Base-by-base conservation (phyloP, 2,329 filamentous ascomycete species). In the Waltergamsia citrina region DNA sequence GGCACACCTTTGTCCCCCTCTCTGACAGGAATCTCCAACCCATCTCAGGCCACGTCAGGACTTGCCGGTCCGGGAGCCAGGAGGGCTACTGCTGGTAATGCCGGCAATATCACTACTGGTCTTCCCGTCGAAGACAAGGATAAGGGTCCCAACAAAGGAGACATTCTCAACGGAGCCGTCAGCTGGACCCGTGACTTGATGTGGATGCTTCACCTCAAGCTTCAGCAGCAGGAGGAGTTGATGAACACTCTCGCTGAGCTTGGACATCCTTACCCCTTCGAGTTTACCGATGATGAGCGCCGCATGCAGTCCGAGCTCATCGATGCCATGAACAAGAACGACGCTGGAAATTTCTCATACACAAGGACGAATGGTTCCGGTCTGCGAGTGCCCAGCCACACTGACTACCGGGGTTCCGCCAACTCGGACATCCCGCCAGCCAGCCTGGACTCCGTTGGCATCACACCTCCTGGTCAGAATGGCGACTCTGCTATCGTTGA, bases 121-220 rank as follows among this genome's bases (percentile, higher is more conserved):
- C 71, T 96, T 20, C 90, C 92, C 0, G 74, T 94, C 23, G 92
- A 98, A 49, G 92, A 96, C 46, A 96, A 96, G 56, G 92, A 98
- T 62, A 96, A 96, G 54, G 92, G 92, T 1, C 92, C 92, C 6
- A 96, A 96, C 68, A 98, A 98, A 63, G 92, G 92, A 32, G 92
- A 98, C 49, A 96, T 98, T 39, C 79, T 98, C 48, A 96, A 96
- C 51, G 90, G 92, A 20, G 85, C 90, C 22, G 92, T 96, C 35
- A 87, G 86, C 60, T 98, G 92, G 92, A 95, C 86, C 40, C 78
- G 90, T 42, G 92, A 98, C 61, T 69, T 98, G 34, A 94, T 96
- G 86, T 96, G 92, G 92, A 81, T 93, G 64, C 66, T 94, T 39
- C 80, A 94, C 52, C 71, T 85, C 51, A 94, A 94, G 62, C 71